These are phyloP conservation scores for Novymonas esmeraldas DNA, from an alignment of 208 protist species.

Conservation along the genomic window DNA sequence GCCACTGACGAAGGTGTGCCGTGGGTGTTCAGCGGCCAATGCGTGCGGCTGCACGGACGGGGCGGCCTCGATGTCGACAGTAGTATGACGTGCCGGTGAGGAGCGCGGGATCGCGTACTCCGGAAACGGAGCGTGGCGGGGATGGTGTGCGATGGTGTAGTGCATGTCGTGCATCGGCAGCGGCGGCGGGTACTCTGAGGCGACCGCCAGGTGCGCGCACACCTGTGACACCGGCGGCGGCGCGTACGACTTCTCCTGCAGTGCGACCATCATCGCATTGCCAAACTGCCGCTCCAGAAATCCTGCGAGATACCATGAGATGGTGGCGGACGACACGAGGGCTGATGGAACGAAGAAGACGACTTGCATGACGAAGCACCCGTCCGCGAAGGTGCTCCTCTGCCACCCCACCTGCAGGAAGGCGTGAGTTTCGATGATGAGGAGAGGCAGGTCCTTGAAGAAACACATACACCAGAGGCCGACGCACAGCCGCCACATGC, in stretches of 20 bases:
- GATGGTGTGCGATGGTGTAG: slow-evolving; percentile 8
- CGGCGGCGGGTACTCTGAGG: slow-evolving; percentile 14
- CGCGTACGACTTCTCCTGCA: not conserved
- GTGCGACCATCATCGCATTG: slow-evolving; percentile 7
- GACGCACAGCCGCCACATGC: slow-evolving; percentile 35
- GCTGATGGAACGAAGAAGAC: slow-evolving; percentile 49
- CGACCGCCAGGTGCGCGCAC: slow-evolving; percentile 12
- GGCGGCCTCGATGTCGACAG: too few relatives aligned
- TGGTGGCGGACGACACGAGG: slow-evolving; percentile 39
- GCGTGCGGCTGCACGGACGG: not conserved
- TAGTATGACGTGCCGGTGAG: not conserved
- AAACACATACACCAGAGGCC: slow-evolving; percentile 52
- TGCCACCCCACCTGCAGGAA: slow-evolving; percentile 41
- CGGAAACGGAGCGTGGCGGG: not conserved
- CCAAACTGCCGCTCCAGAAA: slow-evolving; percentile 48
- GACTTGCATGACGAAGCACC: slow-evolving; percentile 53
- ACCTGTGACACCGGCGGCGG: not conserved
- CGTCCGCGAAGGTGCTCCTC: slow-evolving; percentile 35
- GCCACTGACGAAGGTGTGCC: slow-evolving; percentile 1
- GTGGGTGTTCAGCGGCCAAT: not conserved
- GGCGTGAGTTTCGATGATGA: slow-evolving; percentile 50
- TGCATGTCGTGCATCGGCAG: slow-evolving; percentile 25
- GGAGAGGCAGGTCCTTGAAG: slow-evolving; percentile 57
- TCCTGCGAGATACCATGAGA: slow-evolving; percentile 50
- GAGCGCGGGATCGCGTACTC: not conserved